Evolutionary conservation across 257 asterid genomes (phyloP).

Genomic region (Apocynum venetum): DNA sequence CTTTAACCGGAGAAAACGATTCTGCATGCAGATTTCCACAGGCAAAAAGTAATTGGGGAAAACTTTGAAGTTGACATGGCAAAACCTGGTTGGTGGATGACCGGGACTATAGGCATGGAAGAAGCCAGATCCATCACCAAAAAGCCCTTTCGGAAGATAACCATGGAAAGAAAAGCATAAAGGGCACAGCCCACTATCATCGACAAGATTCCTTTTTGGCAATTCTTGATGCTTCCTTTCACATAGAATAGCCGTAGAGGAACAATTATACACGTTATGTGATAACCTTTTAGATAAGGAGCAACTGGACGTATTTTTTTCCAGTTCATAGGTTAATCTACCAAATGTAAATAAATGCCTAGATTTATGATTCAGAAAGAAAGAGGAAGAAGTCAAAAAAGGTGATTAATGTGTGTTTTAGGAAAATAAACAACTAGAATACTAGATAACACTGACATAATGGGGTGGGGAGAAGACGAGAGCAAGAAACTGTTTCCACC

Average conservation of each 20-base stretch:
- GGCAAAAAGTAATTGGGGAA: not conserved
- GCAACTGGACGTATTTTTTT: slow-evolving; percentile 18
- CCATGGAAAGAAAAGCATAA: slow-evolving; percentile 30
- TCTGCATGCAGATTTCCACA: slow-evolving; percentile 7
- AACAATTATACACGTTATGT: not conserved
- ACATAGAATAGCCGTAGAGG: slow-evolving; percentile 4
- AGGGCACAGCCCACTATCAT: slow-evolving; percentile 32
- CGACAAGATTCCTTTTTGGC: slow-evolving; percentile 20
- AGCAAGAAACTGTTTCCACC: not conserved
- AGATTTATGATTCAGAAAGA: not conserved
- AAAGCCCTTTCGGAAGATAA: slow-evolving; percentile 20
- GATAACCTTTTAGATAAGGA: slow-evolving; percentile 20
- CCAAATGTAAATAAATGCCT: not conserved
- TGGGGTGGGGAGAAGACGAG: not conserved
- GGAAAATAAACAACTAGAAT: not conserved
- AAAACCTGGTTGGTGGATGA: slow-evolving; percentile 7
- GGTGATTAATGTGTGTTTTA: not conserved
- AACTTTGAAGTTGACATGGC: not conserved
- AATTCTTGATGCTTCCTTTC: slow-evolving; percentile 18
- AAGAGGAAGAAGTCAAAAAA: not conserved
- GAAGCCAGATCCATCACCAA: slow-evolving; percentile 17
- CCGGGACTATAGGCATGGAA: not conserved
- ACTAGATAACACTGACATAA: too few species aligned
- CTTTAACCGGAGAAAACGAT: not conserved
- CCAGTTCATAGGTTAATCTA: not conserved